These are phyloP conservation scores for Metarhizium sp. DNA, from an alignment of 2,329 filamentous ascomycete species.

Conservation along the genomic window DNA sequence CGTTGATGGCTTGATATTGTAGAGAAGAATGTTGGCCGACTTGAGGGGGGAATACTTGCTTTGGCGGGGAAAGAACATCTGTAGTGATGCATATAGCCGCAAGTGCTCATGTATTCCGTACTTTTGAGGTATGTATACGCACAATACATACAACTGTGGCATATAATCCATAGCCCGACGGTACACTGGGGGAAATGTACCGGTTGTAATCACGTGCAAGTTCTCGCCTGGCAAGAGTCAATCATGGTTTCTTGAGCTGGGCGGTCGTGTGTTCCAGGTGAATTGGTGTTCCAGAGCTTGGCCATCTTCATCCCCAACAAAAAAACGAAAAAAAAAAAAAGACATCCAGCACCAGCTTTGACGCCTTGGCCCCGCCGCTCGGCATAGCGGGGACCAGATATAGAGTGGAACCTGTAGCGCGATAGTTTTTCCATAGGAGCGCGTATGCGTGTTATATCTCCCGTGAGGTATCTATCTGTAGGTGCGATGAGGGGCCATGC, in stretches of 20 bases:
- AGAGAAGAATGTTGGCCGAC: no score
- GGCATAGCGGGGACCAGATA: not conserved
- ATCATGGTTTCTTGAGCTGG: not conserved
- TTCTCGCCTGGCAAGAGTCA: not conserved
- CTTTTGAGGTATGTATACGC: no score
- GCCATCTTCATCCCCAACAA: constrained; percentile 2
- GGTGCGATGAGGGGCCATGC: not conserved
- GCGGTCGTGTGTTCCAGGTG: not conserved
- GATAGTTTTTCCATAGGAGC: not conserved
- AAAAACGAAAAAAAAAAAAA: not conserved
- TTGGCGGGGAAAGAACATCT: not conserved
- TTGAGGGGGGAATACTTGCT: no score
- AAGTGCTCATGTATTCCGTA: no score
- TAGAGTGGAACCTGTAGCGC: not conserved
- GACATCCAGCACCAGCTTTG: not conserved
- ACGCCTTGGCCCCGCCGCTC: not conserved
- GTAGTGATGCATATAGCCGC: no score
- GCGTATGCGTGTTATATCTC: not conserved
- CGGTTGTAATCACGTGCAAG: no score
- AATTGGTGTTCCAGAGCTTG: not conserved
- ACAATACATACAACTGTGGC: no score
- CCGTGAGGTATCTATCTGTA: not conserved
- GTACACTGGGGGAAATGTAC: no score
- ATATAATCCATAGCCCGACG: no score
- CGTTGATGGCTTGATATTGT: no score